Conservation (phyloP, 2,329 filamentous ascomycete species). For the Fusarium nematophilum region DNA sequence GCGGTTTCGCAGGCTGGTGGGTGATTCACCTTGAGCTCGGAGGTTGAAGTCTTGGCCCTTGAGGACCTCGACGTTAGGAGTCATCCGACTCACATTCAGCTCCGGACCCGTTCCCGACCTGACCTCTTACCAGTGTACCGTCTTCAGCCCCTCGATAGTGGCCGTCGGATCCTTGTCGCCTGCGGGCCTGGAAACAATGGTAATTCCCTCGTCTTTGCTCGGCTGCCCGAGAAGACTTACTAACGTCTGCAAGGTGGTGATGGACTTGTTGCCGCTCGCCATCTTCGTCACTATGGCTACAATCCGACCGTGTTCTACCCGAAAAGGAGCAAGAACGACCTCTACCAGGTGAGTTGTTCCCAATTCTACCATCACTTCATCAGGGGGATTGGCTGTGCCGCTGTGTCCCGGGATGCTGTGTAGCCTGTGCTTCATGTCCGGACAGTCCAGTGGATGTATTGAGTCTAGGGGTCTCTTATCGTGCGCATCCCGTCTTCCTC, state of each 20-base stretch:
- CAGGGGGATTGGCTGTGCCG: neutral
- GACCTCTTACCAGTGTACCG: slow-evolving; percentile 73
- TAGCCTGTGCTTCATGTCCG: slow-evolving; percentile 7
- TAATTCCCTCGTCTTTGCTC: slow-evolving; percentile 43
- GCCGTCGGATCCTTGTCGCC: slow-evolving; percentile 83
- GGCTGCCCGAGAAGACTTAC: neutral
- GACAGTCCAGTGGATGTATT: slow-evolving; percentile 29
- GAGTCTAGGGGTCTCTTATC: slow-evolving; percentile 33
- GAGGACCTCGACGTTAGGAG: neutral
- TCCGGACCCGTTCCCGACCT: too few relatives aligned
- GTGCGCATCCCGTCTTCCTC: slow-evolving; percentile 30
- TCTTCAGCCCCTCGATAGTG: slow-evolving; percentile 79
- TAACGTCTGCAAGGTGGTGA: slow-evolving; percentile 75
- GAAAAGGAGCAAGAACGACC: slow-evolving; percentile 88
- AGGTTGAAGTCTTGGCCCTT: neutral
- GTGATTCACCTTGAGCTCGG: slow-evolving; percentile 27
- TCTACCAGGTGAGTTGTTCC: slow-evolving; percentile 75
- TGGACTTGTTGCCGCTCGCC: slow-evolving; percentile 91
- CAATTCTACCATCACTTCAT: slow-evolving; percentile 20
- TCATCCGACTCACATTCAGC: neutral
- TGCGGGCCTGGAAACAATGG: slow-evolving; percentile 87
- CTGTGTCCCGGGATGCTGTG: neutral
- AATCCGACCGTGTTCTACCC: slow-evolving; percentile 90
- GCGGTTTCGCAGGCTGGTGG: slow-evolving; percentile 90
- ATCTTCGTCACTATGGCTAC: slow-evolving; percentile 93